phyloP scores from a whole-genome alignment of 495 filamentous ascomycete species.

The Penicillium chermesinum region DNA sequence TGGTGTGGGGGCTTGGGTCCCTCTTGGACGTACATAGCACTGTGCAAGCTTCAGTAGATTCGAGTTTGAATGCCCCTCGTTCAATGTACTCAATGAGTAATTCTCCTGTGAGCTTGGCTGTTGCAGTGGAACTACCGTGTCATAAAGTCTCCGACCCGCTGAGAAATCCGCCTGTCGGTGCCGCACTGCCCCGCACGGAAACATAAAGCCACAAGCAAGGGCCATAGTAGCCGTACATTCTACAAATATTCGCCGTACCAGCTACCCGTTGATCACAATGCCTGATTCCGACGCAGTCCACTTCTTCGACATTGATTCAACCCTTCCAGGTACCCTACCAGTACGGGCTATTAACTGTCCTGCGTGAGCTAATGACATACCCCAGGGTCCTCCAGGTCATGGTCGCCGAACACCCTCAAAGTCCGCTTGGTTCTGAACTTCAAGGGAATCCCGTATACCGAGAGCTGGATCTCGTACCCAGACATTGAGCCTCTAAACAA shows the following conservation, averaged over 20 bases:
- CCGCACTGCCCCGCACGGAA: background rate
- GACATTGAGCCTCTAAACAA: slow-evolving; percentile 34
- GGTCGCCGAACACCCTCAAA: slow-evolving; percentile 39
- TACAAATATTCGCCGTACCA: too few species aligned
- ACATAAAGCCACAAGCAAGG: too few species aligned
- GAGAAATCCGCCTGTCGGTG: slow-evolving; percentile 8
- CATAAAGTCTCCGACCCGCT: background rate
- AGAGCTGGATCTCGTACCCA: slow-evolving; percentile 39
- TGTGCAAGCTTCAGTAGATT: too few species aligned
- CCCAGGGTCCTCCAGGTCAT: slow-evolving; percentile 30
- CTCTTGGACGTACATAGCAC: too few species aligned
- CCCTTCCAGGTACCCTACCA: slow-evolving; percentile 24
- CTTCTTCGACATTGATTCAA: slow-evolving; percentile 36
- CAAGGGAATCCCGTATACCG: slow-evolving; percentile 38
- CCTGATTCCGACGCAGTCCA: slow-evolving; percentile 27
- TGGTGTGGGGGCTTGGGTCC: too few species aligned
- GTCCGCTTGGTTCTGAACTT: slow-evolving; percentile 37
- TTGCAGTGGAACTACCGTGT: background rate
- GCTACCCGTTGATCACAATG: too few species aligned
- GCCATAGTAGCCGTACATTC: too few species aligned
- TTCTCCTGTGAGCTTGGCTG: background rate
- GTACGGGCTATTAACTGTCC: too few species aligned
- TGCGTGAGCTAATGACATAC: slow-evolving; percentile 5
- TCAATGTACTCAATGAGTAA: too few species aligned
- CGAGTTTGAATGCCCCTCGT: too few species aligned